A percentile compares a stretch with the other conserved stretches of the same genome.
Evolutionary conservation across 2,329 filamentous ascomycete species (phyloP).

Genomic region (Fusarium secorum): DNA sequence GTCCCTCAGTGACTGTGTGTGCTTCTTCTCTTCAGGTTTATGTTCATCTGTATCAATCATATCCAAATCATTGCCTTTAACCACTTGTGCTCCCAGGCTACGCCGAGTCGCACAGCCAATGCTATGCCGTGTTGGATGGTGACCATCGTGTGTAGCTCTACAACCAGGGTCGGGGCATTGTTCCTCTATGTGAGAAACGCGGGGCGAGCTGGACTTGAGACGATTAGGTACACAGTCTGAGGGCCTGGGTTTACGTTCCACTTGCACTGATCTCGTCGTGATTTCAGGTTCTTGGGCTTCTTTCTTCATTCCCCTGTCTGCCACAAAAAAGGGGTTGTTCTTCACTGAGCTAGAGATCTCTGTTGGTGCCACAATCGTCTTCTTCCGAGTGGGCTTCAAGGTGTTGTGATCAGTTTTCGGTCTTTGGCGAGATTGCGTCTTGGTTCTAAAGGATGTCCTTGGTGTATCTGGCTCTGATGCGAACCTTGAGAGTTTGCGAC

Average conservation of each 20-base stretch:
- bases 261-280: conserved; percentile 28
- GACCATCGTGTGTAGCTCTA: conserved; percentile 38
- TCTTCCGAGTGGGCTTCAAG: conserved; percentile 13
- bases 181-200: conserved; percentile 12
- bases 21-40: conserved; percentile 3
- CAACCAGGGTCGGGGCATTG: conserved; percentile 43
- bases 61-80: conserved; percentile 1
- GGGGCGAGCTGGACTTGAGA: conserved; percentile 15
- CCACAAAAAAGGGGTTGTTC: conserved; percentile 47
- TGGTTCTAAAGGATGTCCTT: conserved; percentile 4
- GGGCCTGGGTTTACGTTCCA: conserved; percentile 28
- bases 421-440: conserved; percentile 9
- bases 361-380: conserved; percentile 17
- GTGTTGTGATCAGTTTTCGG: background rate
- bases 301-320: conserved; percentile 40
- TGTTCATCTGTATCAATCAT: conserved; percentile 8
- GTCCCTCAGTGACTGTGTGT: background rate
- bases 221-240: conserved; percentile 45
- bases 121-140: conserved; percentile 45
- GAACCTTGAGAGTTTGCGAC: conserved; percentile 12
- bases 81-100: background rate
- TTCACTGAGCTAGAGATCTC: conserved; percentile 31
- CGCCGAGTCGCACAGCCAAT: conserved; percentile 42
- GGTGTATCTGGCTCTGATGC: conserved; percentile 17
- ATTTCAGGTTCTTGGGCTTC: conserved; percentile 34